Evolutionary conservation across 805 yeast species (phyloP).

Genomic region (Candida nitratophila): DNA sequence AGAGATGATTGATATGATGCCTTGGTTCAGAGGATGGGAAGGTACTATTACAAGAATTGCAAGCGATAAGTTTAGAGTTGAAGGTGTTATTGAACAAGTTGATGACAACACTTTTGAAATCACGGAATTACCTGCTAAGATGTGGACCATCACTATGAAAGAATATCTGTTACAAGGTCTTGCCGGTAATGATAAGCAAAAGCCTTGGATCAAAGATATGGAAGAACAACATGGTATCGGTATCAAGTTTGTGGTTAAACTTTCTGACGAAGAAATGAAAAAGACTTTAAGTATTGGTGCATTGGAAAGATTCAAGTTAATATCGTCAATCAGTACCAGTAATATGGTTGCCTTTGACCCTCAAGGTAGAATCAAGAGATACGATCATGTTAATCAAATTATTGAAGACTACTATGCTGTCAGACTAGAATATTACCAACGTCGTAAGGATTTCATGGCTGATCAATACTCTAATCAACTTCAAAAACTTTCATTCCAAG

Average conservation of each 20-base stretch:
- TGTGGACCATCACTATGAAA: slow-evolving; percentile 90
- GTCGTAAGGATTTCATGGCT: slow-evolving; percentile 76
- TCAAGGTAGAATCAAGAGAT: slow-evolving; percentile 77
- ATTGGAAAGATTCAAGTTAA: slow-evolving; percentile 75
- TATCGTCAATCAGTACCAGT: slow-evolving; percentile 57
- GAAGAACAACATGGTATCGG: slow-evolving; percentile 87
- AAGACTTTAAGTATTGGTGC: slow-evolving; percentile 71
- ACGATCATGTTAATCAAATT: slow-evolving; percentile 69
- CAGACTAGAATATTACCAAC: slow-evolving; percentile 84
- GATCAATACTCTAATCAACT: slow-evolving; percentile 65
- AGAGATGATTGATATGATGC: slow-evolving; percentile 64
- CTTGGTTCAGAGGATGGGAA: slow-evolving; percentile 96
- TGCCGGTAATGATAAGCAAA: slow-evolving; percentile 64
- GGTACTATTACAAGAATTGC: slow-evolving; percentile 66
- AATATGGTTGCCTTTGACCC: slow-evolving; percentile 97
- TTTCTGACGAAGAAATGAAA: slow-evolving; percentile 76
- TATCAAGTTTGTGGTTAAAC: slow-evolving; percentile 69
- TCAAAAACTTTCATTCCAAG: slow-evolving; percentile 72
- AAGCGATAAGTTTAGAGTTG: slow-evolving; percentile 64
- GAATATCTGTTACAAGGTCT: slow-evolving; percentile 73
- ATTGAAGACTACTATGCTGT: slow-evolving; percentile 79
- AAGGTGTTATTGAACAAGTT: slow-evolving; percentile 74
- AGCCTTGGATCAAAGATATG: slow-evolving; percentile 89
- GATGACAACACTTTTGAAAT: slow-evolving; percentile 80
- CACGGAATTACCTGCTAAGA: slow-evolving; percentile 85